Conservation (phyloP, 768 basidiomycete species). For the Antrodiella citrinella region DNA sequence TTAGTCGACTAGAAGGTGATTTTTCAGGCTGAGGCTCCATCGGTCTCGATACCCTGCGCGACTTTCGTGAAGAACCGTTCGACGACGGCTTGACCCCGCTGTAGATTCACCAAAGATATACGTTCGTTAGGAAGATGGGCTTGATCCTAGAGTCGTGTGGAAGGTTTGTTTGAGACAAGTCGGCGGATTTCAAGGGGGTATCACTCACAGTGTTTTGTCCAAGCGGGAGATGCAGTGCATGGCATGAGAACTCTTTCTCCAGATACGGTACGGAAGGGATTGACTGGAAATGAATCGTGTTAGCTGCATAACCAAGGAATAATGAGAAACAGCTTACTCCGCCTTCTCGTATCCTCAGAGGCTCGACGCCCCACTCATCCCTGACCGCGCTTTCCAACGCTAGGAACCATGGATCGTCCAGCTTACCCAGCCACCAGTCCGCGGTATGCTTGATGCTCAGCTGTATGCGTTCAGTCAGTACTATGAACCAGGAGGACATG, state of each 20-base stretch:
- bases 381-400: conserved; percentile 75
- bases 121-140: conserved; percentile 93
- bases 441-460: conserved; percentile 76
- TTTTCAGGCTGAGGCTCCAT: too few relatives aligned
- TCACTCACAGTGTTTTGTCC: conserved; percentile 77
- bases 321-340: conserved; percentile 58
- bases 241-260: conserved; percentile 85
- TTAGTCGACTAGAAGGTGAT: too few relatives aligned
- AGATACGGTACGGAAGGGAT: conserved; percentile 92
- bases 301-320: background rate
- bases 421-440: conserved; percentile 93
- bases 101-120: conserved; percentile 77
- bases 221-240: conserved; percentile 88
- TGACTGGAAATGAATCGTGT: conserved; percentile 41
- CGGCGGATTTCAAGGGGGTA: background rate
- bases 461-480: conserved; percentile 28
- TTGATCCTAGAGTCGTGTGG: conserved; percentile 49
- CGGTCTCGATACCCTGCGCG: conserved; percentile 25
- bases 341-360: conserved; percentile 87
- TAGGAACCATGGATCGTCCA: conserved; percentile 80
- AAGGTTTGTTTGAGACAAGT: conserved; percentile 4
- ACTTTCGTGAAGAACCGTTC: conserved; percentile 63
- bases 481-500: conserved; percentile 1
- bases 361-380: conserved; percentile 82
- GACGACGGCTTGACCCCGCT: conserved; percentile 67